phyloP scores from a whole-genome alignment of 495 filamentous ascomycete genomes.

The Penicillium riverlandense region DNA sequence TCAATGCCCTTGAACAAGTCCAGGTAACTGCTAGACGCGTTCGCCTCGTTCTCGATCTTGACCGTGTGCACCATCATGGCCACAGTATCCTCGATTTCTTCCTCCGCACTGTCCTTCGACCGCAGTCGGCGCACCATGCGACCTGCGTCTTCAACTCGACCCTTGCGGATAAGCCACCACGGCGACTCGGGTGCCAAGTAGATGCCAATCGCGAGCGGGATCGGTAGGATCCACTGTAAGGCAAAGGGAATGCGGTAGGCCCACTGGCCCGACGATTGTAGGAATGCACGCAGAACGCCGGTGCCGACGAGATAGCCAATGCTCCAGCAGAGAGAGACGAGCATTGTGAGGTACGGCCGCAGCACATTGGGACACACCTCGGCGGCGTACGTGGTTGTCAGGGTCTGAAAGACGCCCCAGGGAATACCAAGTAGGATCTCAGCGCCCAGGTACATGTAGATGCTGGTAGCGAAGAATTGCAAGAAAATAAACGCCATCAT shows the following conservation, averaged over 20 bases:
- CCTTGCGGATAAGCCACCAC: slow-evolving; percentile 68
- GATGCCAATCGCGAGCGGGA: slow-evolving; percentile 56
- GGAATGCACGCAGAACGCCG: slow-evolving; percentile 54
- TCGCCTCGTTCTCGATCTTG: slow-evolving; percentile 54
- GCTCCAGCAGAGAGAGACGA: slow-evolving; percentile 71
- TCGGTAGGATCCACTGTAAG: slow-evolving; percentile 69
- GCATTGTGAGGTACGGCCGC: slow-evolving; percentile 61
- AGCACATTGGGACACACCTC: slow-evolving; percentile 65
- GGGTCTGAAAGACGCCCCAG: slow-evolving; percentile 69
- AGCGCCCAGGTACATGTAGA: slow-evolving; percentile 53
- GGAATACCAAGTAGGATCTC: slow-evolving; percentile 67
- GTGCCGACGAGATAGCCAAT: slow-evolving; percentile 61
- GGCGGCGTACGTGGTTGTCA: slow-evolving; percentile 64
- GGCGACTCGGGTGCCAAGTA: slow-evolving; percentile 62
- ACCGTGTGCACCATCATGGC: slow-evolving; percentile 71
- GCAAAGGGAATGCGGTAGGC: slow-evolving; percentile 56
- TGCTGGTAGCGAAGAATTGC: slow-evolving; percentile 59
- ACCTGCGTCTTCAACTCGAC: slow-evolving; percentile 52
- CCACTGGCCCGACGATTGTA: slow-evolving; percentile 44
- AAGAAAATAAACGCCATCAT: slow-evolving; percentile 58
- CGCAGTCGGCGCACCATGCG: slow-evolving; percentile 52
- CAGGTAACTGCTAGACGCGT: slow-evolving; percentile 37
- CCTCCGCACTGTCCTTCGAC: slow-evolving; percentile 40
- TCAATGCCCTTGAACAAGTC: slow-evolving; percentile 67
- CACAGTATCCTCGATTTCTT: slow-evolving; percentile 58